Percentiles rank a stretch among this genome's conserved stretches.
These are phyloP conservation scores for Silene vulgaris DNA, from an alignment of 179 eudicot genomes.

Conservation along the genomic window DNA sequence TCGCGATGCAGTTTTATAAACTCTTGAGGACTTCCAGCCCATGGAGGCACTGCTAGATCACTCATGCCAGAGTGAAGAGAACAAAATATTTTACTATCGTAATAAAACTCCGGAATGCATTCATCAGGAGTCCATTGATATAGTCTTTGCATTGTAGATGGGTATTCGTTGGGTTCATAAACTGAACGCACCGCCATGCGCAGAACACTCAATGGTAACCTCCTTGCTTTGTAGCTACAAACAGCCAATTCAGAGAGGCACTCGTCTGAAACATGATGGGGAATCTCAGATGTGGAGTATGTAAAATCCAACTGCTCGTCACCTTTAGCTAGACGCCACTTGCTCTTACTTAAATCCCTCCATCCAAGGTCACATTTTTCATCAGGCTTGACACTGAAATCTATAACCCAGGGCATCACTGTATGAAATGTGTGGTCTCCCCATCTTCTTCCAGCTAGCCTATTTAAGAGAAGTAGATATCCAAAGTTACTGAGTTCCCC, in stretches of 20 bases:
- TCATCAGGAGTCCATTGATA: slow-evolving; percentile 99
- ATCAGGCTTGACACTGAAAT: slow-evolving; percentile 77
- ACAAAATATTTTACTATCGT: slow-evolving; percentile 64
- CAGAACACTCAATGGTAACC: slow-evolving; percentile 80
- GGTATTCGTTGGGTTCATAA: slow-evolving; percentile 96
- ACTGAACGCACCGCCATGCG: slow-evolving; percentile 90
- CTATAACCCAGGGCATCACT: slow-evolving; percentile 97
- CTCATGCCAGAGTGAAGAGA: slow-evolving; percentile 81
- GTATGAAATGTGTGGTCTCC: slow-evolving; percentile 88
- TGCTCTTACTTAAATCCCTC: slow-evolving; percentile 89
- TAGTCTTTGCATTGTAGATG: slow-evolving; percentile 84
- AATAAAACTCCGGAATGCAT: slow-evolving; percentile 92
- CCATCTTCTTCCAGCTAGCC: slow-evolving; percentile 94
- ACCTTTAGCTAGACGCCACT: slow-evolving; percentile 98
- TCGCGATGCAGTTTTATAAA: slow-evolving; percentile 70
- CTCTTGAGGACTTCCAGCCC: slow-evolving; percentile 77
- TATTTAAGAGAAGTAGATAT: slow-evolving; percentile 74
- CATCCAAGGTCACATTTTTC: slow-evolving; percentile 59
- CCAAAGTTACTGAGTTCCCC: slow-evolving; percentile 88
- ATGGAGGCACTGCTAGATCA: slow-evolving; percentile 77
- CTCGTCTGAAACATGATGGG: slow-evolving; percentile 95
- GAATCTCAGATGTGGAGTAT: slow-evolving; percentile 83
- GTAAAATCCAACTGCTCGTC: slow-evolving; percentile 97
- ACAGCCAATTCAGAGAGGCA: slow-evolving; percentile 98
- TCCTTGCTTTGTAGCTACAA: slow-evolving; percentile 96